Evolutionary conservation across 176 grass and related monocot species (phyloP).

Genomic region (Dactylis glomerata): DNA sequence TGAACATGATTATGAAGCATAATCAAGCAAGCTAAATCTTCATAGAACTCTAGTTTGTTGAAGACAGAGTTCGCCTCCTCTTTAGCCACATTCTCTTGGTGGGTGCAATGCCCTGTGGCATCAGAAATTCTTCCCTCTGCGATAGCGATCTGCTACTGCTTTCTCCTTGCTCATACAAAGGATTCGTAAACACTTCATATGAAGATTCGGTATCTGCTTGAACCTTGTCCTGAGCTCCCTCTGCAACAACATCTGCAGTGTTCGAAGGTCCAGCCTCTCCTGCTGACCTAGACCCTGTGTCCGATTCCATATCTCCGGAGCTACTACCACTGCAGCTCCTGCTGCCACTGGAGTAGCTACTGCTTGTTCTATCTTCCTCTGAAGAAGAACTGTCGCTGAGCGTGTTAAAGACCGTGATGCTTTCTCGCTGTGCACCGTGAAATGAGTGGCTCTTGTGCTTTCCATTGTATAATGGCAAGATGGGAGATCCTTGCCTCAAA

Average conservation of each 20-base stretch:
- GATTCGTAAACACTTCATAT: conserved; percentile 31
- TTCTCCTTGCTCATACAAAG: conserved; percentile 27
- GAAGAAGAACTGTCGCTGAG: conserved; percentile 47
- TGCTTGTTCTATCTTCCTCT: conserved; percentile 29
- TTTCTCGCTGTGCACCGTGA: conserved; percentile 46
- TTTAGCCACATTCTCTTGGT: conserved; percentile 45
- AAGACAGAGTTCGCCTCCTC: conserved; percentile 54
- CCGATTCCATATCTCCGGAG: conserved; percentile 23
- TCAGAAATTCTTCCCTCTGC: not conserved
- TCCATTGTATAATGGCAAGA: conserved; percentile 60
- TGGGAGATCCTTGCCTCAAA: conserved; percentile 28
- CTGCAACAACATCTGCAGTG: not conserved
- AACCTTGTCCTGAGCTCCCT: conserved; percentile 16
- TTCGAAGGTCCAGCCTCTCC: conserved; percentile 44
- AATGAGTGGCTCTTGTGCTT: conserved; percentile 75
- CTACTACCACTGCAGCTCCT: conserved; percentile 27
- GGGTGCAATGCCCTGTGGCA: not conserved
- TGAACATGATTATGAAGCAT: not conserved
- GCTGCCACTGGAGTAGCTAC: conserved; percentile 29
- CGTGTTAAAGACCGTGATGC: conserved; percentile 49
- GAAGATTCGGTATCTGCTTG: conserved; percentile 9
- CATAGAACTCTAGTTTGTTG: conserved; percentile 21
- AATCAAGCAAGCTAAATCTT: conserved; percentile 17
- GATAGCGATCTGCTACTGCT: not conserved
- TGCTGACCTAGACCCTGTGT: not conserved